phyloP scores from a whole-genome alignment of 345 rosid genomes.

The Anastatica hierochuntica region DNA sequence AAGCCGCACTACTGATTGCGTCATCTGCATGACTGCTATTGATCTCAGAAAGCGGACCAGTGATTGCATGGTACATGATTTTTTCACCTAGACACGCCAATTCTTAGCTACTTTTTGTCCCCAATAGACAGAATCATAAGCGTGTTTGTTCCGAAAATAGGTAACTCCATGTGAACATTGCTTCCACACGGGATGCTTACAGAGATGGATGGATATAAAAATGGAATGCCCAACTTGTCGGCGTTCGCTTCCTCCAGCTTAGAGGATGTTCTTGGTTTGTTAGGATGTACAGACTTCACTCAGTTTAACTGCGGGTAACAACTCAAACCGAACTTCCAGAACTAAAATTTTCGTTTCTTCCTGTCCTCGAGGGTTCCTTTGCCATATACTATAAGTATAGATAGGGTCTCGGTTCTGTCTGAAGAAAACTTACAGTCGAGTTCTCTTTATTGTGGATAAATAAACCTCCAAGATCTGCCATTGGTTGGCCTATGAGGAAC shows the following conservation, averaged over 20 bases:
- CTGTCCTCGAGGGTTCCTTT: neutral
- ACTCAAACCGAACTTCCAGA: neutral
- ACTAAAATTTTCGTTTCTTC: neutral
- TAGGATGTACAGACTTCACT: slow-evolving; percentile 14
- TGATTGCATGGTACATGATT: slow-evolving; percentile 70
- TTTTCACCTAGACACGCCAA: slow-evolving; percentile 21
- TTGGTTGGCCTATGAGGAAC: neutral
- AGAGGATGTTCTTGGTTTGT: slow-evolving; percentile 10
- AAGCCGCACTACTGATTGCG: slow-evolving; percentile 60
- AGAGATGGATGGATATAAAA: slow-evolving; percentile 99
- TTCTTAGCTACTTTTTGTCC: neutral
- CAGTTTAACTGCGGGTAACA: slow-evolving; percentile 18
- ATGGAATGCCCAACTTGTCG: slow-evolving; percentile 99
- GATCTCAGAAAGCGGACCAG: slow-evolving; percentile 51
- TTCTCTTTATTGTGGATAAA: neutral
- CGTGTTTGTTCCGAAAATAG: slow-evolving; percentile 32
- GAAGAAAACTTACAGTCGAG: no score
- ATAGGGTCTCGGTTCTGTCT: slow-evolving; percentile 1
- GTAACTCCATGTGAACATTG: slow-evolving; percentile 95
- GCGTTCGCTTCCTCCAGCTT: slow-evolving; percentile 81
- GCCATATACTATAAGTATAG: slow-evolving; percentile 5
- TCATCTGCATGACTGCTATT: slow-evolving; percentile 93
- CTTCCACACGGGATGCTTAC: slow-evolving; percentile 92
- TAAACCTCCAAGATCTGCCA: neutral
- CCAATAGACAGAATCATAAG: neutral